Evolutionary conservation across 2,329 filamentous ascomycete genomes (phyloP).

Genomic region (Colletotrichum eleusines): DNA sequence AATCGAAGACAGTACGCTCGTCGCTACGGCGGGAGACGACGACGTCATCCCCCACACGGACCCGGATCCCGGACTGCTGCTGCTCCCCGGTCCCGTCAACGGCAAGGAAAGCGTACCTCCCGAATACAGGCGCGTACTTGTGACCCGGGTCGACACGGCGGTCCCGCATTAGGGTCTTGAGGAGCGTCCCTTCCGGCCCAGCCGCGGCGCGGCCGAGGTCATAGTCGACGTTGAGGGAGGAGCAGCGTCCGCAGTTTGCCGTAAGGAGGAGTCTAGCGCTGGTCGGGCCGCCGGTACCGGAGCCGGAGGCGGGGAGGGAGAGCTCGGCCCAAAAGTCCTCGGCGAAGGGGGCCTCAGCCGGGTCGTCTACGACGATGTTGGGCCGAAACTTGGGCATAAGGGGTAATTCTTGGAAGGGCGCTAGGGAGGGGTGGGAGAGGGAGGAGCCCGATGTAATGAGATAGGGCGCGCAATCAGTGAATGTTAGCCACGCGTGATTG

Average conservation of each 20-base stretch:
- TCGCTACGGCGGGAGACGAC: slow-evolving; percentile 61
- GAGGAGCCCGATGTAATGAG: slow-evolving; percentile 79
- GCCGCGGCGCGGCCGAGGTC: slow-evolving; percentile 68
- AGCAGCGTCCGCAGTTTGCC: slow-evolving; percentile 77
- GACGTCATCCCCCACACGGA: slow-evolving; percentile 69
- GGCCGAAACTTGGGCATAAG: slow-evolving; percentile 76
- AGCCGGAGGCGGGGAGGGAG: slow-evolving; percentile 50
- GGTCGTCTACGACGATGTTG: slow-evolving; percentile 76
- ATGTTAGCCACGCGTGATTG: slow-evolving; percentile 69
- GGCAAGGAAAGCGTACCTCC: slow-evolving; percentile 75
- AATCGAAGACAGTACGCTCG: slow-evolving; percentile 67
- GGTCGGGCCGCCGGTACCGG: slow-evolving; percentile 1
- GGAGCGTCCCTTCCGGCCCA: slow-evolving; percentile 69
- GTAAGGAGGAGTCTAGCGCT: slow-evolving; percentile 67
- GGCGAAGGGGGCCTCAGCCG: slow-evolving; percentile 70
- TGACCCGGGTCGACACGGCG: slow-evolving; percentile 76
- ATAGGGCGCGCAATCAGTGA: slow-evolving; percentile 81
- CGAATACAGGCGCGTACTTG: slow-evolving; percentile 79
- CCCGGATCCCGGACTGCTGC: slow-evolving; percentile 44
- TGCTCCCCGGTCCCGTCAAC: slow-evolving; percentile 19
- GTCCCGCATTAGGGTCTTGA: slow-evolving; percentile 79
- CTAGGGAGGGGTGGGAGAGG: slow-evolving; percentile 71
- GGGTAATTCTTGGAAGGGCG: slow-evolving; percentile 63
- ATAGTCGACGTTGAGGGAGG: slow-evolving; percentile 79
- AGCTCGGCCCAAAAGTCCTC: slow-evolving; percentile 81